These are phyloP conservation scores for Knoxia roxburghii DNA, from an alignment of 257 asterid genomes.

Conservation along the genomic window DNA sequence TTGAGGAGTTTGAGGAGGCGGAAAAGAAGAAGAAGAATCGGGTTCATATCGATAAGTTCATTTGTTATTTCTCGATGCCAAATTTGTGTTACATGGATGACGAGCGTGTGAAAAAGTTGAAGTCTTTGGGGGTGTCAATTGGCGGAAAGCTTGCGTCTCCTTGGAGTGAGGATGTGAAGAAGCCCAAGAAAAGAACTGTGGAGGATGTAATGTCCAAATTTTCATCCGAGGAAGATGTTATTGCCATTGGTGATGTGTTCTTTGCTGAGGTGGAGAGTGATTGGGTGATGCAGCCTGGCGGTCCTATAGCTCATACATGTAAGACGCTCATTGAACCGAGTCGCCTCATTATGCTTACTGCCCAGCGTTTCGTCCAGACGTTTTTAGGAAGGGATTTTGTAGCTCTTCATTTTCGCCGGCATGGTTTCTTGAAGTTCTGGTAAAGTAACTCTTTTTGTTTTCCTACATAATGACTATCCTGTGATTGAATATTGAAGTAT, in stretches of 20 bases:
- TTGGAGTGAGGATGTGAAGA: conserved; percentile 89
- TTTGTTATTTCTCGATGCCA: conserved; percentile 86
- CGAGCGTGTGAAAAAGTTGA: conserved; percentile 77
- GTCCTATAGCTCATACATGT: conserved; percentile 84
- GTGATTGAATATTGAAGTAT: conserved; percentile 6
- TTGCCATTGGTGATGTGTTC: conserved; percentile 93
- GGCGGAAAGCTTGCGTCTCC: conserved; percentile 63
- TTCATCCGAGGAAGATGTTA: conserved; percentile 60
- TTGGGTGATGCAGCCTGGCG: conserved; percentile 95
- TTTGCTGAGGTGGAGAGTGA: conserved; percentile 88
- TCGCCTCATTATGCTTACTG: conserved; percentile 80
- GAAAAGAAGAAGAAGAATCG: conserved; percentile 48
- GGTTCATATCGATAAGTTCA: conserved; percentile 61
- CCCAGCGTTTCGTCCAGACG: conserved; percentile 92
- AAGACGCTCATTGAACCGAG: conserved; percentile 87
- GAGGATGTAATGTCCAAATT: conserved; percentile 65
- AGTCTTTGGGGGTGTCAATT: conserved; percentile 65
- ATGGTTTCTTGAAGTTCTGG: conserved; percentile 99
- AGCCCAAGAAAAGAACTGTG: conserved; percentile 54
- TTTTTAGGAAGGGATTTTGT: conserved; percentile 78
- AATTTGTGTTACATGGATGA: conserved; percentile 85
- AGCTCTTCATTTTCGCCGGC: conserved; percentile 95
- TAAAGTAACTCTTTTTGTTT: conserved; percentile 20
- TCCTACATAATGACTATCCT: conserved; percentile 8
- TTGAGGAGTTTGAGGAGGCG: conserved; percentile 67